Conservation (phyloP, 352 stramenopile genomes). For the Globisporangium echinulatum region DNA sequence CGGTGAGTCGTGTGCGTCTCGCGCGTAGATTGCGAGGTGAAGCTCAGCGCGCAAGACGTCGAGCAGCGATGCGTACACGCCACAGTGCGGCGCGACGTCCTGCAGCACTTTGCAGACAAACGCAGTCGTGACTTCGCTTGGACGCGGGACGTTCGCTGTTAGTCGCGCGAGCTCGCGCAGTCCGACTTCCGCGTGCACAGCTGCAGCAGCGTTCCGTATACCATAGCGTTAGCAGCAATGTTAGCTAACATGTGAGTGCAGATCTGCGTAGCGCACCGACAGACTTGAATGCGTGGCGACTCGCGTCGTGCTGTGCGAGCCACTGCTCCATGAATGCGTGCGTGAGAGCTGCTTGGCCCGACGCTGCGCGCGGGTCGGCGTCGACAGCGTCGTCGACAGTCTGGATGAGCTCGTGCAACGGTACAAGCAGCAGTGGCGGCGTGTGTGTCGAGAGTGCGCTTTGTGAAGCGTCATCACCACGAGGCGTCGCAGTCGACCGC, state of each 20-base stretch:
- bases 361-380: slow-evolving; percentile 36
- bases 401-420: slow-evolving; percentile 49
- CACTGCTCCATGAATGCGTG: slow-evolving; percentile 59
- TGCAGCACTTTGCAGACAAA: slow-evolving; percentile 52
- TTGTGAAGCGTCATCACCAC: no score
- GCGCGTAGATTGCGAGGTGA: slow-evolving; percentile 35
- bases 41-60: slow-evolving; percentile 39
- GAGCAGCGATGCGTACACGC: slow-evolving; percentile 37
- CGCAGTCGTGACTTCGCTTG: slow-evolving; percentile 54
- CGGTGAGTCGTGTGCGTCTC: not conserved
- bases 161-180: slow-evolving; percentile 58
- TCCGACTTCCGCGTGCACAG: slow-evolving; percentile 52
- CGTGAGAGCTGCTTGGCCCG: slow-evolving; percentile 46
- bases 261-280: slow-evolving; percentile 24
- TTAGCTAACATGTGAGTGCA: not conserved
- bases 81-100: slow-evolving; percentile 55
- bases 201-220: slow-evolving; percentile 13
- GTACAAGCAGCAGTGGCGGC: slow-evolving; percentile 5
- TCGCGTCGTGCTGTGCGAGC: slow-evolving; percentile 48
- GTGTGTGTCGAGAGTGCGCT: not conserved
- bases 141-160: slow-evolving; percentile 40
- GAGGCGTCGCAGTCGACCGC: not conserved
- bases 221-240: not conserved
- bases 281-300: slow-evolving; percentile 52
- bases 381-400: slow-evolving; percentile 45